A percentile compares a stretch with the other conserved stretches of the same genome.
Conservation (phyloP, 129 eudicot genomes). For the Tagetes erecta region DNA sequence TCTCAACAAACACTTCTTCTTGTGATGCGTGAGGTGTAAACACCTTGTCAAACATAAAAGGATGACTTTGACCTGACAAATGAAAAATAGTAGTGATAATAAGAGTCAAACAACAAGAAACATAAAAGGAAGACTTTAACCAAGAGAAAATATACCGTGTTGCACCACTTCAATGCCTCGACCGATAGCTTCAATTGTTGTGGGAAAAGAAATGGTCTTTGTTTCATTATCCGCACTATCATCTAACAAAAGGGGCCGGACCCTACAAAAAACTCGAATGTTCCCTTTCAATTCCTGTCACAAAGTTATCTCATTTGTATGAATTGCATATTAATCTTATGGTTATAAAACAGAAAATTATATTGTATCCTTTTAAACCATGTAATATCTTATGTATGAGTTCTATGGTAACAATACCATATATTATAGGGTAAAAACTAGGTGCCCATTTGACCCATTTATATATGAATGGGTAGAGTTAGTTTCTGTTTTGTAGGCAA, state of each 20-base stretch:
- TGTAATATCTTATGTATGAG: too few species aligned
- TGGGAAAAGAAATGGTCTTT: slow-evolving; percentile 69
- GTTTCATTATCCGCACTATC: slow-evolving; percentile 57
- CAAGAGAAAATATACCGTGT: slow-evolving; percentile 55
- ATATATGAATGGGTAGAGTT: background rate
- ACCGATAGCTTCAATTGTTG: slow-evolving; percentile 66
- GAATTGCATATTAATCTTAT: slow-evolving; percentile 7
- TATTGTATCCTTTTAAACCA: too few species aligned
- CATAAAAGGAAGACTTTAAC: background rate
- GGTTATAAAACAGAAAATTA: background rate
- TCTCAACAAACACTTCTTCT: slow-evolving; percentile 83
- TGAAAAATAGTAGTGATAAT: slow-evolving; percentile 8
- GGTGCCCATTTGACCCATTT: background rate
- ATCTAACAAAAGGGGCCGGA: slow-evolving; percentile 75
- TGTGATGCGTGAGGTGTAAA: slow-evolving; percentile 84
- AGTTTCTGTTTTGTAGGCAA: background rate
- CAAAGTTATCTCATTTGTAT: slow-evolving; percentile 1
- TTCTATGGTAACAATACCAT: too few species aligned
- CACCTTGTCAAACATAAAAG: slow-evolving; percentile 92
- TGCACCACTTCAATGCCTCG: slow-evolving; percentile 87
- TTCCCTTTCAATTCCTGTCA: slow-evolving; percentile 92
- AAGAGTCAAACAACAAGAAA: background rate
- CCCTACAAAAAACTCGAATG: slow-evolving; percentile 95
- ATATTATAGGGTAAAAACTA: too few species aligned
- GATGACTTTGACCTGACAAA: slow-evolving; percentile 68